A percentile compares a stretch with the other conserved stretches of the same genome.
These are phyloP conservation scores for Sequoiadendron giganteum DNA, from an alignment of 75 land plant species.

Conservation along the genomic window DNA sequence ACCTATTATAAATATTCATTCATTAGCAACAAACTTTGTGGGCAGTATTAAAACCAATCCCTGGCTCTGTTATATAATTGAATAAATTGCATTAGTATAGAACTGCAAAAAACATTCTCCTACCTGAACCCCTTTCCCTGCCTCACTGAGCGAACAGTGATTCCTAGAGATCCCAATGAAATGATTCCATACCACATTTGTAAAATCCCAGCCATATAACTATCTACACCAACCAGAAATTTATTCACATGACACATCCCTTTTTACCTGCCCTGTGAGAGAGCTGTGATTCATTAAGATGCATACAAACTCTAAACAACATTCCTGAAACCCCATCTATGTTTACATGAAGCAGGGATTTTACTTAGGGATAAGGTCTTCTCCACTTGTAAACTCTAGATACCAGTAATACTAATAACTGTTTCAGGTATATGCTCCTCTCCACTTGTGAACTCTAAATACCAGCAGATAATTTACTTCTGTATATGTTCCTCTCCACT, in stretches of 20 bases:
- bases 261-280: not conserved
- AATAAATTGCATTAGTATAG: not conserved
- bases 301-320: not conserved
- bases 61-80: not conserved
- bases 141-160: not conserved
- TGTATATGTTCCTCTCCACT: not conserved
- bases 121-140: slow-evolving; percentile 6
- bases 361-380: not conserved
- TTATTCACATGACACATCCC: not conserved
- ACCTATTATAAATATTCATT: not conserved
- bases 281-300: not conserved
- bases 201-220: not conserved
- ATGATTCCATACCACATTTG: not conserved
- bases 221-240: not conserved
- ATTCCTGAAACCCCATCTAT: not conserved
- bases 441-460: not conserved
- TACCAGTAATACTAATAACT: not conserved
- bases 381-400: not conserved
- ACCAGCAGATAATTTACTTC: not conserved
- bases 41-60: not conserved
- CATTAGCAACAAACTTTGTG: not conserved
- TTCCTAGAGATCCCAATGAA: not conserved
- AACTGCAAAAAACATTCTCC: not conserved
- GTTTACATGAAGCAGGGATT: not conserved
- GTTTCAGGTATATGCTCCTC: not conserved